phyloP scores from a whole-genome alignment of 768 basidiomycete genomes.

The Podaxis sp. region DNA sequence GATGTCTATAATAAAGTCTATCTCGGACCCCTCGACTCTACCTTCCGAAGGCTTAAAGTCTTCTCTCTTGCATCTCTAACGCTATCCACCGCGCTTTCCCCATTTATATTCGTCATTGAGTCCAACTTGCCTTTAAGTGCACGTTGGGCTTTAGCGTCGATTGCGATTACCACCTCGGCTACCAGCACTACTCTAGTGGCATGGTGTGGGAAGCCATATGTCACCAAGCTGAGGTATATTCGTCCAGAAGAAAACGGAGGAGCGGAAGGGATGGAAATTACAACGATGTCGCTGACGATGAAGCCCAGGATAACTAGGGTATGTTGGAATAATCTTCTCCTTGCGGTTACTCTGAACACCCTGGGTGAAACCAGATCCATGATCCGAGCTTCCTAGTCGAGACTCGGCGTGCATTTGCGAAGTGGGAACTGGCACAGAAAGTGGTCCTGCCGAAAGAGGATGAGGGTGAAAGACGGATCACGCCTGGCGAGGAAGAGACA shows the following conservation, averaged over 20 bases:
- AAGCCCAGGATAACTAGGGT: slow-evolving; percentile 64
- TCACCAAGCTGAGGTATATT: slow-evolving; percentile 57
- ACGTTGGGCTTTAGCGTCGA: slow-evolving; percentile 62
- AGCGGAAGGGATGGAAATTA: slow-evolving; percentile 64
- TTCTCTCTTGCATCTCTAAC: no score
- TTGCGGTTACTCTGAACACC: neutral
- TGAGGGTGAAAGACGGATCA: slow-evolving; percentile 29
- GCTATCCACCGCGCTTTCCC: slow-evolving; percentile 66
- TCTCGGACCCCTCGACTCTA: slow-evolving; percentile 66
- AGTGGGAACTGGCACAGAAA: slow-evolving; percentile 70
- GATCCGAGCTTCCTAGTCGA: slow-evolving; percentile 71
- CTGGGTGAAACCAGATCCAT: slow-evolving; percentile 45
- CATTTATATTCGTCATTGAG: slow-evolving; percentile 82
- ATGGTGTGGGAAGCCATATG: slow-evolving; percentile 75
- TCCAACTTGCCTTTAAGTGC: slow-evolving; percentile 71
- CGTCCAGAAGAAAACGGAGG: slow-evolving; percentile 41
- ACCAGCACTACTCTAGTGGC: slow-evolving; percentile 75
- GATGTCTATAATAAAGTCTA: slow-evolving; percentile 45
- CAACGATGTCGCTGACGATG: slow-evolving; percentile 62
- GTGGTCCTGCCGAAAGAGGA: slow-evolving; percentile 44
- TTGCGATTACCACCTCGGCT: slow-evolving; percentile 71
- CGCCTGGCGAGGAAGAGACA: slow-evolving; percentile 65
- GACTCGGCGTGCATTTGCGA: slow-evolving; percentile 70
- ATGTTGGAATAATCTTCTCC: slow-evolving; percentile 11
- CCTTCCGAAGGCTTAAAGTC: slow-evolving; percentile 77